Evolutionary conservation across 495 filamentous ascomycete species (phyloP), one percentile per base, ranked within the genome.

Genomic region (Penicillium nucicola): DNA sequence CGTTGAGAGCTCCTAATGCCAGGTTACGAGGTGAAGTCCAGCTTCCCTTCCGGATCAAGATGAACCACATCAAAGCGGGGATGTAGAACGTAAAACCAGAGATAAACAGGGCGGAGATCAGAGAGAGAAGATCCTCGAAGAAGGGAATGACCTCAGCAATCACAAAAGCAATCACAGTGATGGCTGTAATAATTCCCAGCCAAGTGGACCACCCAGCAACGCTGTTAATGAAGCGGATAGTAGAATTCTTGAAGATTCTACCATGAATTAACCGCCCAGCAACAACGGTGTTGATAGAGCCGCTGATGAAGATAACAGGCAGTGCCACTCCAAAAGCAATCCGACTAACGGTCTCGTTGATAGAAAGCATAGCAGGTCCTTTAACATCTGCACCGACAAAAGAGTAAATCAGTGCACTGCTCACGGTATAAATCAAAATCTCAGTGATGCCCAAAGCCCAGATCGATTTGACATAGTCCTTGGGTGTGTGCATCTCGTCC

Each of bases 261-360:
- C 78, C 78, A 53, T 83, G 82, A 41, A 88, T 71, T 55, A 86
- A 79, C 49, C 82, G 83, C 18, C 56, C 76, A 22, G 79, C 73
- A n/a, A 84, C 81, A 0, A 76, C 77, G 13, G 77, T 79, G 64
- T 84, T 84, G 69, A 85, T 85, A 25, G 77, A 80, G 13, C 82
- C 82, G 33, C 81, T 83, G 65, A 75, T 85, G 64, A 86, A 84
- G 61, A 89, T 84, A 45, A 89, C 85, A 13, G 88, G 88, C 2
- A 87, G 61, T 9, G 86, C 88, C 42, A 91, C 64, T 7, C 87
- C 87, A 55, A 84, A 92, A 2, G 86, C 84, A 36, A 90, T 58
- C 53, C 87, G 87, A 45, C 83, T 79, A 1, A 92, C 25, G 25
- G 25, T 28, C 10, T 28, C 25, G 10, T 28, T 28, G 25, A 28